phyloP scores from a whole-genome alignment of 805 yeast species.

The Lipomyces kockii region DNA sequence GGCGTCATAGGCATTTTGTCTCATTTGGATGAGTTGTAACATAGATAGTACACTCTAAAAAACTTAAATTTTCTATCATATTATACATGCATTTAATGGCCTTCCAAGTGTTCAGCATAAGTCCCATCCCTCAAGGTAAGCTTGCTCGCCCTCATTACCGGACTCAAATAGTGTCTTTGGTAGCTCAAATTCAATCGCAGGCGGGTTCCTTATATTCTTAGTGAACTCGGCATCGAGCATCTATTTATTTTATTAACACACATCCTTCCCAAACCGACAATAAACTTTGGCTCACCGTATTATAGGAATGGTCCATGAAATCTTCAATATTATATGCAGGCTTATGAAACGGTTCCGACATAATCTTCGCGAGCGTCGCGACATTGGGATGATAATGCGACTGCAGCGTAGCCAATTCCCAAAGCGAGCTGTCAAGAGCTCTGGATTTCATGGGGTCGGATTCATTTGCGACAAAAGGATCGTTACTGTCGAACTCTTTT shows the following conservation, averaged over 20 bases:
- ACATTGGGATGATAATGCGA: conserved; percentile 94
- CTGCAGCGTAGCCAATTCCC: conserved; percentile 86
- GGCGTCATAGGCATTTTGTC: conserved; percentile 6
- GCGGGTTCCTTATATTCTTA: conserved; percentile 46
- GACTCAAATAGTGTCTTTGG: conserved; percentile 28
- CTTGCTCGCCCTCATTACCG: conserved; percentile 46
- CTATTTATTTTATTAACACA: conserved; percentile 9
- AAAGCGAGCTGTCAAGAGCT: conserved; percentile 83
- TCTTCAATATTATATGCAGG: conserved; percentile 89
- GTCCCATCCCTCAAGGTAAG: conserved; percentile 39
- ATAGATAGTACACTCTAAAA: not conserved
- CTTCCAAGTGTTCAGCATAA: not conserved
- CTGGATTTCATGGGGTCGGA: conserved; percentile 75
- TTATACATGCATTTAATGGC: not conserved
- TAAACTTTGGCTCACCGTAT: conserved; percentile 51
- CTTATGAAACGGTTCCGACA: conserved; percentile 87
- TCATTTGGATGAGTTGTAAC: not conserved
- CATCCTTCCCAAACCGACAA: conserved; percentile 64
- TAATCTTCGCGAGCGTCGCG: conserved; percentile 86
- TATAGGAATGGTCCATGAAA: conserved; percentile 88
- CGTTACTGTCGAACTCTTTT: conserved; percentile 44
- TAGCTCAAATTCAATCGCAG: conserved; percentile 75
- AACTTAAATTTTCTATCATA: not conserved
- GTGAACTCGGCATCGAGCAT: conserved; percentile 59
- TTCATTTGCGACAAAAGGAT: conserved; percentile 70